phyloP scores from a whole-genome alignment of 106 monocot species.

The Apostasia shenzhenica region DNA sequence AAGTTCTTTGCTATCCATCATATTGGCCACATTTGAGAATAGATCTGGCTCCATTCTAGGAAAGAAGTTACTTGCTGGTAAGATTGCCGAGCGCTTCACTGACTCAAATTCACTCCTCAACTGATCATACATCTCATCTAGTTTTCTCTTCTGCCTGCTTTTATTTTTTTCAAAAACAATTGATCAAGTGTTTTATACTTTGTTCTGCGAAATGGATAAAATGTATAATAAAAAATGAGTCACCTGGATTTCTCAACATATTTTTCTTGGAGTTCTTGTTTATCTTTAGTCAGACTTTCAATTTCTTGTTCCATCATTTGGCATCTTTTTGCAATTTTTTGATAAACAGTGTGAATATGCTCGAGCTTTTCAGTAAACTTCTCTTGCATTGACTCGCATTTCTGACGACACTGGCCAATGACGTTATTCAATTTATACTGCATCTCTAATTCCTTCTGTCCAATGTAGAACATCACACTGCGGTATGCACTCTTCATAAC shows the following conservation, averaged over 20 bases:
- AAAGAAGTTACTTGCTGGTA: constrained; percentile 67
- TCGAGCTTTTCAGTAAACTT: constrained; percentile 87
- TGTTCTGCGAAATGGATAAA: neutral
- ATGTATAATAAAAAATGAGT: constrained; percentile 1
- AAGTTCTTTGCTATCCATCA: constrained; percentile 44
- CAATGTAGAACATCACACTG: constrained; percentile 92
- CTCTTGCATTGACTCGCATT: constrained; percentile 91
- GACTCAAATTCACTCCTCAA: constrained; percentile 77
- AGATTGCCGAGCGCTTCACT: constrained; percentile 76
- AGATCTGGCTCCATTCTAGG: constrained; percentile 63
- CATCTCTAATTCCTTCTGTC: constrained; percentile 98
- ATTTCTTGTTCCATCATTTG: constrained; percentile 93
- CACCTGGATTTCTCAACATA: constrained; percentile 96
- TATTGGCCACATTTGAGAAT: constrained; percentile 52
- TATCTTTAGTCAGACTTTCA: constrained; percentile 78
- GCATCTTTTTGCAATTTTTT: constrained; percentile 89
- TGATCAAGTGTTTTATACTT: neutral
- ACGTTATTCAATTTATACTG: constrained; percentile 90
- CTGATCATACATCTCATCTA: constrained; percentile 99
- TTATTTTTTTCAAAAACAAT: neutral
- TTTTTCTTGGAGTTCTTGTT: constrained; percentile 95
- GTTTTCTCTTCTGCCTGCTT: constrained; percentile 93
- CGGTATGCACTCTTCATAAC: constrained; percentile 88
- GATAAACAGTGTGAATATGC: constrained; percentile 80
- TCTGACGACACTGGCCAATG: constrained; percentile 68